These are phyloP conservation scores for Populus ilicifolia DNA, from an alignment of 345 rosid species.

Conservation along the genomic window DNA sequence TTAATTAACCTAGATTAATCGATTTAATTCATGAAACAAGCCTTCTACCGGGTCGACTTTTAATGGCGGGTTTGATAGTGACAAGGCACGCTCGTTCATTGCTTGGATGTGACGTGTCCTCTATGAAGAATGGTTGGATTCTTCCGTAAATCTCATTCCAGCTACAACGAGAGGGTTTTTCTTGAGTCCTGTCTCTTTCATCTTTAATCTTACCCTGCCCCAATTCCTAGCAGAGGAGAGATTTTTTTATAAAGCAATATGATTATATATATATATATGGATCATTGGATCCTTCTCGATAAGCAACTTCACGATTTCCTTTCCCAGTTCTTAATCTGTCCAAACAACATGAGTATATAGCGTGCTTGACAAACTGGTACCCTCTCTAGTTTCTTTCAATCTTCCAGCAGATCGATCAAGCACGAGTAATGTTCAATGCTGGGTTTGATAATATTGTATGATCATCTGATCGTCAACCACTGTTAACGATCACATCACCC, in stretches of 20 bases:
- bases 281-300: slow-evolving; percentile 46
- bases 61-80: no score
- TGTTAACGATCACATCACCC: slow-evolving; percentile 33
- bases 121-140: slow-evolving; percentile 46
- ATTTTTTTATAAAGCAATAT: slow-evolving; percentile 46
- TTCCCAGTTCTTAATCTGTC: slow-evolving; percentile 42
- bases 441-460: no score
- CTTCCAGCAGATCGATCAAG: slow-evolving; percentile 50
- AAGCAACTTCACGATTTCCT: slow-evolving; percentile 46
- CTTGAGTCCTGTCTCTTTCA: slow-evolving; percentile 53
- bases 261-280: slow-evolving; percentile 35
- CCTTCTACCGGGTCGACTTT: no score
- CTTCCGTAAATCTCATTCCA: slow-evolving; percentile 65
- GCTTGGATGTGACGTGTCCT: slow-evolving; percentile 36
- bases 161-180: slow-evolving; percentile 71
- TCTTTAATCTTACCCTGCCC: slow-evolving; percentile 54
- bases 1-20: no score
- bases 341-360: slow-evolving; percentile 48
- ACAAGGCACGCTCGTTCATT: not conserved
- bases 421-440: no score
- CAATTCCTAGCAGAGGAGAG: slow-evolving; percentile 51
- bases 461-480: slow-evolving; percentile 26
- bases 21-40: no score
- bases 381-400: slow-evolving; percentile 24
- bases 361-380: slow-evolving; percentile 41